A percentile compares a stretch with the other conserved stretches of the same genome.
These are phyloP conservation scores for Fusarium duplospermum DNA, from an alignment of 2,329 filamentous ascomycete species.

Conservation along the genomic window DNA sequence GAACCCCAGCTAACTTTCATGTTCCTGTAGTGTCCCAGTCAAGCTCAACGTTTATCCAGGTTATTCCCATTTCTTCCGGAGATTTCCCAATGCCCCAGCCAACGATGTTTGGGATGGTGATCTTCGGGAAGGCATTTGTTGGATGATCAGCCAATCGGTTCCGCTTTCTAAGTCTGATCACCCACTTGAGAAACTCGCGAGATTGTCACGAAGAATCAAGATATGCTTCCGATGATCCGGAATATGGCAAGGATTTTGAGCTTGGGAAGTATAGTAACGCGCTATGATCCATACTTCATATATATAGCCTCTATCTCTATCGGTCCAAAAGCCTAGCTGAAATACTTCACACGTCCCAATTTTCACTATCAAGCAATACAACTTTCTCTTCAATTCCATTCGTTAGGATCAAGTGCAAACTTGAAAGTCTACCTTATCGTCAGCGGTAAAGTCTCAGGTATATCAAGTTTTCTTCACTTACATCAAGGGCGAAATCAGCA, in stretches of 20 bases:
- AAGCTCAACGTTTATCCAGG: not conserved
- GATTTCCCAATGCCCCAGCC: not conserved
- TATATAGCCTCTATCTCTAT: not conserved
- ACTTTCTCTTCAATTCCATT: not conserved
- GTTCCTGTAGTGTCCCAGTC: not conserved
- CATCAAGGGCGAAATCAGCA: conserved; percentile 2
- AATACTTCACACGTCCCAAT: not conserved
- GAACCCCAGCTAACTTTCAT: not conserved
- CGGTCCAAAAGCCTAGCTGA: not conserved
- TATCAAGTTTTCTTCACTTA: accelerated
- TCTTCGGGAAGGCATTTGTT: not conserved
- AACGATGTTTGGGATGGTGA: not conserved
- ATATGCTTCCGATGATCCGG: not conserved
- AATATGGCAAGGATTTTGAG: not conserved
- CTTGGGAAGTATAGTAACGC: not conserved
- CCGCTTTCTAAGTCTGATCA: not conserved
- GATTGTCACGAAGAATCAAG: not conserved
- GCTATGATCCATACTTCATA: not conserved
- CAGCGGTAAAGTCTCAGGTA: not conserved
- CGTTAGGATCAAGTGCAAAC: conserved; percentile 3
- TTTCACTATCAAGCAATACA: not conserved
- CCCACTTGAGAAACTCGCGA: not conserved
- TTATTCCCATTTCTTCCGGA: not conserved
- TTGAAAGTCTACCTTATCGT: not conserved
- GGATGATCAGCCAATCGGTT: not conserved